Evolutionary conservation across 306 rosid species (phyloP).

Genomic region (Spatholobus suberectus): DNA sequence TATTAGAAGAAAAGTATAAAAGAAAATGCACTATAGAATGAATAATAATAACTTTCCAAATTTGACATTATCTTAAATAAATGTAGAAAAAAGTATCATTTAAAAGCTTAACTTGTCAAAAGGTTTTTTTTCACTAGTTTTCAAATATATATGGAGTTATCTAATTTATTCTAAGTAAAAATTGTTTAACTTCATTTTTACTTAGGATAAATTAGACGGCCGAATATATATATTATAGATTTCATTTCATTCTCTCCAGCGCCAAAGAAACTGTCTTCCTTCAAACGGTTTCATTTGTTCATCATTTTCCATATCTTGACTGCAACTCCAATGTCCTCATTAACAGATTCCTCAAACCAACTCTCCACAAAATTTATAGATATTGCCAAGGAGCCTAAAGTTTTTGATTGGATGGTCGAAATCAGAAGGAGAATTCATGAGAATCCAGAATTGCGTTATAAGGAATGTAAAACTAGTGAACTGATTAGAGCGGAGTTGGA

Average conservation of each 20-base stretch:
- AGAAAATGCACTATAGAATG: no score
- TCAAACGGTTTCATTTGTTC: slow-evolving; percentile 44
- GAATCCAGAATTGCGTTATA: slow-evolving; percentile 76
- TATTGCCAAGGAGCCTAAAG: slow-evolving; percentile 50
- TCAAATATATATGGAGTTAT: no score
- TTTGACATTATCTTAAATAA: no score
- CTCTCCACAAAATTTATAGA: slow-evolving; percentile 41
- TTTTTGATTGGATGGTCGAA: slow-evolving; percentile 78
- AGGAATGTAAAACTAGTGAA: slow-evolving; percentile 81
- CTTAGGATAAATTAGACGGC: no score
- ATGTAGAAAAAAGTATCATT: no score
- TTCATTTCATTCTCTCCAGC: not conserved
- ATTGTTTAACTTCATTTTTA: no score
- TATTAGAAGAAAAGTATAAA: no score
- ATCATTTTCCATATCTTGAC: slow-evolving; percentile 37
- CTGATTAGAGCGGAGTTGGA: slow-evolving; percentile 70
- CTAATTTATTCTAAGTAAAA: no score
- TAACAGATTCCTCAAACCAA: not conserved
- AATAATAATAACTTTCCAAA: no score
- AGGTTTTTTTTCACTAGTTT: no score
- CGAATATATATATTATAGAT: no score
- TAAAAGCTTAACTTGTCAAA: no score
- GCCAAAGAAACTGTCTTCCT: slow-evolving; percentile 26
- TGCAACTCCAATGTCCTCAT: slow-evolving; percentile 18
- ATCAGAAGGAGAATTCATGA: slow-evolving; percentile 81